Base-by-base conservation (phyloP, 305 asterid species). In the Euphrasia arctica region DNA sequence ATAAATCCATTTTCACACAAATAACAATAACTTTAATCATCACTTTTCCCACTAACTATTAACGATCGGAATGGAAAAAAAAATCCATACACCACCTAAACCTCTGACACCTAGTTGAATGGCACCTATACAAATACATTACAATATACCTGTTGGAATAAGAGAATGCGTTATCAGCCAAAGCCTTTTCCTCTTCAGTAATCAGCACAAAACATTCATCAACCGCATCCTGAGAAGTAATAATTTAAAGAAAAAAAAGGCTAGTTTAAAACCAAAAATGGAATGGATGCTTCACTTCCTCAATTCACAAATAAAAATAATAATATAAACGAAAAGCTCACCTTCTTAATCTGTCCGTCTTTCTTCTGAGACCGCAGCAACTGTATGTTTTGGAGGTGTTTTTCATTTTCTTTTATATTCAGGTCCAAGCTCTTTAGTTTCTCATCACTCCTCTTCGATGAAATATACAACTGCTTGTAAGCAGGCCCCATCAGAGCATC, bases 161-260 rank as follows among this genome's bases (percentile, higher is more conserved):
- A 32, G 77, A 73, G 15, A 89, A 67, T 4, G 88, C 87, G 3
- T n/a, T 28, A 51, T 69, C 28, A 73, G 89, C 77, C 58, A 71
- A 70, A 58, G 28, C 55, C 66, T 71, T 76, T 49, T 91, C 98
- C 71, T 85, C 95, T 51, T 73, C 50, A 28, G 77, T 74, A 62
- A 91, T 88, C 72, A 82, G 82, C 72, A 62, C 66, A 75, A 89
- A 91, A 68, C 90, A 87, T 74, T 84, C 96, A 28, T 41, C 69
- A 32, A 59, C 58, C 75, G 60, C 65, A 66, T 82, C 81, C 95
- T 91, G 74, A 73, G 66, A 60, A 70, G 58, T 55, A 66, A 75
- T 51, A 63, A 71, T 42, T 59, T 28, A 27, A 57, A 58, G 2
- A 59, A n/a, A 29, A 31, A 58, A 39, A 72, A 42, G 31, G 47